phyloP scores from a whole-genome alignment of 2,329 filamentous ascomycete genomes.

The Bipolaris oryzae region DNA sequence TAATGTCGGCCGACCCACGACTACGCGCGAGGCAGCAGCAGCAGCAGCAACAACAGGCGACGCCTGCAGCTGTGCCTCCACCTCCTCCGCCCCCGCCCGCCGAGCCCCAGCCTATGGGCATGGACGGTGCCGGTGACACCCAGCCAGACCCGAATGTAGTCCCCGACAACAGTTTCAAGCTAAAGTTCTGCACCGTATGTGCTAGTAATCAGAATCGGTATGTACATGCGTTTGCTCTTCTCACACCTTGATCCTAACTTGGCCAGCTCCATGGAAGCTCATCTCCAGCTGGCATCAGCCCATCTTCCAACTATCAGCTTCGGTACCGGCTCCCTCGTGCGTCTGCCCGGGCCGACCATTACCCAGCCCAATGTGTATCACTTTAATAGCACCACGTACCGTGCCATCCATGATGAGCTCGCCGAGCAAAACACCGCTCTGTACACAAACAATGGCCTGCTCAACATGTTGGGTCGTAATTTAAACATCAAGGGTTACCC shows the following conservation, averaged over 20 bases:
- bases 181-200: conserved; percentile 98
- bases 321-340: conserved; percentile 92
- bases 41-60: conserved; percentile 45
- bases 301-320: conserved; percentile 95
- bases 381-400: conserved; percentile 97
- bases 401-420: conserved; percentile 91
- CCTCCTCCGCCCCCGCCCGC: conserved; percentile 54
- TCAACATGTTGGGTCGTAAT: conserved; percentile 96
- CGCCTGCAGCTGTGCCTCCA: conserved; percentile 58
- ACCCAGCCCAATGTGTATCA: conserved; percentile 95
- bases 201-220: conserved; percentile 97
- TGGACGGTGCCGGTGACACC: conserved; percentile 42
- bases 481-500: conserved; percentile 91
- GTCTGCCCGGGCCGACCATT: conserved; percentile 88
- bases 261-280: conserved; percentile 93
- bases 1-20: conserved; percentile 55
- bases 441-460: conserved; percentile 88
- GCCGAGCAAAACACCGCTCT: conserved; percentile 82
- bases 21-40: conserved; percentile 55
- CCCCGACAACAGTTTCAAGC: conserved; percentile 70
- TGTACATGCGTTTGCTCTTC: conserved; percentile 26
- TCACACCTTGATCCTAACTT: conserved; percentile 17
- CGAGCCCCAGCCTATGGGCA: conserved; percentile 42
- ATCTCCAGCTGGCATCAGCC: conserved; percentile 84
- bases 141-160: conserved; percentile 32